phyloP scores from a whole-genome alignment of 176 grass and related monocot genomes.

The Musa itinerans region DNA sequence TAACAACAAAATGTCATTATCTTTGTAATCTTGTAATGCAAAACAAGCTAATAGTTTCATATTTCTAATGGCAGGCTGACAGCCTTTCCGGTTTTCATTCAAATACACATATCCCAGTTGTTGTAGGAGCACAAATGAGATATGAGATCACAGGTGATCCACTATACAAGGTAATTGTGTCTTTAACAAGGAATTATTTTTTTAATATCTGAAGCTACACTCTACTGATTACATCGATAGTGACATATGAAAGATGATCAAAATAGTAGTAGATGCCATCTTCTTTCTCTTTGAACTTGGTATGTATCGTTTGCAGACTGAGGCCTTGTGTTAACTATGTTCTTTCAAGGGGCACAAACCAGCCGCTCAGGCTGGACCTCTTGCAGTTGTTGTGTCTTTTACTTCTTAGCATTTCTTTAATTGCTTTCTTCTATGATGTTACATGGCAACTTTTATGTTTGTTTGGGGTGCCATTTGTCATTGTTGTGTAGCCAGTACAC shows the following conservation, averaged over 20 bases:
- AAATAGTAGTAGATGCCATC: too few species aligned
- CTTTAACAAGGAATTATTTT: not conserved
- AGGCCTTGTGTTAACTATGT: too few species aligned
- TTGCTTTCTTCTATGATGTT: too few species aligned
- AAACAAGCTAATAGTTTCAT: not conserved
- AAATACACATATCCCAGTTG: constrained; percentile 91
- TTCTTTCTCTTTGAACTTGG: too few species aligned
- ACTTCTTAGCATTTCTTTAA: too few species aligned
- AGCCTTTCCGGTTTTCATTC: constrained; percentile 75
- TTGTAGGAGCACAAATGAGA: constrained; percentile 73
- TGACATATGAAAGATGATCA: not conserved
- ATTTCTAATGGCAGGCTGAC: constrained; percentile 43
- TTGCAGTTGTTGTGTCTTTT: too few species aligned
- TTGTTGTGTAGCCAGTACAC: too few species aligned
- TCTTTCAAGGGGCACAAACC: too few species aligned
- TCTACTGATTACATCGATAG: not conserved
- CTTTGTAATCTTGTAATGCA: not conserved
- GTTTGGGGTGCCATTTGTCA: too few species aligned
- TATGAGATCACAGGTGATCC: constrained; percentile 82
- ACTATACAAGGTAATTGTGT: constrained; percentile 76
- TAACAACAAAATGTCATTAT: not conserved
- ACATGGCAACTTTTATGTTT: too few species aligned
- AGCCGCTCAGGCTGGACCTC: too few species aligned
- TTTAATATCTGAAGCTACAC: not conserved
- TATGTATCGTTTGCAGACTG: too few species aligned